Conservation (phyloP, 2,329 filamentous ascomycete genomes). For the Aspergillus amoenus region DNA sequence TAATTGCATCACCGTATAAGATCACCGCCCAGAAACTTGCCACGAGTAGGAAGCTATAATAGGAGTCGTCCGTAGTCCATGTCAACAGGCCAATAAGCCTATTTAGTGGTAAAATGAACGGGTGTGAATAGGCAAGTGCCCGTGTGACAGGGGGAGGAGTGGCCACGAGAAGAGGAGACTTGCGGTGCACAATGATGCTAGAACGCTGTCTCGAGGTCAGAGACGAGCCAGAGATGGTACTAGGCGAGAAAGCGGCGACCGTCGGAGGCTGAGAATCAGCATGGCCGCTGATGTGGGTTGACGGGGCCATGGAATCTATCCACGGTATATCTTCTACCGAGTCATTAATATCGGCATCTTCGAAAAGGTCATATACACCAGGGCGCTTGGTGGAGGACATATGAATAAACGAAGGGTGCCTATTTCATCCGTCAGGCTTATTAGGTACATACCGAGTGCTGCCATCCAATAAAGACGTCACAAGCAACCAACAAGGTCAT, state of each 20-base stretch:
- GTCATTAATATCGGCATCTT: slow-evolving; percentile 25
- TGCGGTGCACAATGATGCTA: slow-evolving; percentile 93
- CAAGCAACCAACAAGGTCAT: slow-evolving; percentile 32
- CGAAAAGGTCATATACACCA: background rate
- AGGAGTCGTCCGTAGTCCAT: slow-evolving; percentile 91
- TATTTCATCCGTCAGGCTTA: background rate
- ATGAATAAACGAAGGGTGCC: slow-evolving; percentile 3
- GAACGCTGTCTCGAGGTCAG: slow-evolving; percentile 74
- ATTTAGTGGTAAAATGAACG: slow-evolving; percentile 87
- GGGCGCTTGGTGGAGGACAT: background rate
- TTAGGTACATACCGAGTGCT: slow-evolving; percentile 46
- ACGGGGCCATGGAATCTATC: slow-evolving; percentile 54
- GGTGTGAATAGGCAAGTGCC: slow-evolving; percentile 91
- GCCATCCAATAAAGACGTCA: slow-evolving; percentile 49
- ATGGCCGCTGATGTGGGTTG: slow-evolving; percentile 39
- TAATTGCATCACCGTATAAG: slow-evolving; percentile 81
- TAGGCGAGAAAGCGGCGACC: slow-evolving; percentile 85
- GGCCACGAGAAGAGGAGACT: slow-evolving; percentile 86
- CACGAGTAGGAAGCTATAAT: slow-evolving; percentile 93
- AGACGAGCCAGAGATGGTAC: slow-evolving; percentile 68
- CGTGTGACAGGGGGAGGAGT: slow-evolving; percentile 94
- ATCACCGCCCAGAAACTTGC: slow-evolving; percentile 81
- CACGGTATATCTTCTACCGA: slow-evolving; percentile 49
- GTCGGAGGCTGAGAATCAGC: slow-evolving; percentile 63
- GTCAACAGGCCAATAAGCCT: slow-evolving; percentile 80